Evolutionary conservation across 169 alveolate genomes (phyloP), one percentile per base, ranked within the genome.

Genomic region (Cryptosporidium tyzzeri): DNA sequence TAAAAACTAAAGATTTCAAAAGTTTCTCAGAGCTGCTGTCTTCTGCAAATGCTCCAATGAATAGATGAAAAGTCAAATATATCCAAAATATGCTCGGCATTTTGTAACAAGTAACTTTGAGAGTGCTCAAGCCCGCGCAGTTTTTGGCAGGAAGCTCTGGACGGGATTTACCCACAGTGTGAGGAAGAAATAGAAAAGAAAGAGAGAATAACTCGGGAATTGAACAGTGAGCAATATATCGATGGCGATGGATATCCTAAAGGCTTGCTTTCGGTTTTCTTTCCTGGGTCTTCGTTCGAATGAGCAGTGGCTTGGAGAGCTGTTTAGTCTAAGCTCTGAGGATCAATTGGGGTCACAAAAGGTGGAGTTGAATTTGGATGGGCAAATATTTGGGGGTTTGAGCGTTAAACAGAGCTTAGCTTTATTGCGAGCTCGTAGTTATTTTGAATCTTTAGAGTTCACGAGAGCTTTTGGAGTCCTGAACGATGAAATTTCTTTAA

Each of bases 301-400:
- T 65, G 73, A 59, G 51, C 61, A 50, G 14, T 80, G 89, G 89
- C 74, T 80, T 26, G 26, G 80, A 16, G 89, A 80, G 53, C 55
- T 80, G 80, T n/a, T 39, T 26, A 59, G 55, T 12, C 26, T 10
- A n/a, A 59, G 59, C 35, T 26, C 35, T 21, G 75, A 62, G 12
- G 69, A 59, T 62, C 41, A 16, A 71, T 16, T 9, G 85, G 35
- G 69, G 37, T n/a, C 67, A 23, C 16, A 71, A 35, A 51, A 45
- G 21, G 69, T 14, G 10, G 35, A 21, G 86, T 23, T 53, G 33
- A 29, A 21, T 26, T 53, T 59, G 9, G 86, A 45, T 10, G 26
- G 50, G 12, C 61, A 35, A 65, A 18, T 65, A 18, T 26, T 61
- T 23, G 58, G 37, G 10, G 73, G 80, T 10, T 31, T 62, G n/a